phyloP scores from a whole-genome alignment of 495 filamentous ascomycete genomes.

The Aspergillus wentii region DNA sequence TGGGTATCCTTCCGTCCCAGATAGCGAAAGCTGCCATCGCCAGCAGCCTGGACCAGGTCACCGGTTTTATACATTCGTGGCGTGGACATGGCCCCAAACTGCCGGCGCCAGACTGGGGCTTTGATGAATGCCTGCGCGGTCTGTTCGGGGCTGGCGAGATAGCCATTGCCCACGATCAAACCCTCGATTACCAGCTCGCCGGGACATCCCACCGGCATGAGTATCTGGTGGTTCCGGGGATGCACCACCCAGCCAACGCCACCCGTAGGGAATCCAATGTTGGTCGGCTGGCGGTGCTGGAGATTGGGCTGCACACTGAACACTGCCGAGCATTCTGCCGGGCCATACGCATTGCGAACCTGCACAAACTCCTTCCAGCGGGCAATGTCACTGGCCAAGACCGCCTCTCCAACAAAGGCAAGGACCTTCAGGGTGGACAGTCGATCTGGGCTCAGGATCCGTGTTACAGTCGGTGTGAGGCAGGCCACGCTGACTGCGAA shows the following conservation, averaged over 20 bases:
- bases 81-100: conserved; percentile 7
- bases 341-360: conserved; percentile 30
- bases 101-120: conserved; percentile 24
- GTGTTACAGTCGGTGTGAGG: conserved; percentile 33
- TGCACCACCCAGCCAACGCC: conserved; percentile 29
- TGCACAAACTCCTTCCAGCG: conserved; percentile 13
- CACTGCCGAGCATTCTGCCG: conserved; percentile 32
- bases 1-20: conserved; percentile 65
- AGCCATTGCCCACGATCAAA: conserved; percentile 30
- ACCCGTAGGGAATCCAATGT: conserved; percentile 7
- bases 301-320: conserved; percentile 5
- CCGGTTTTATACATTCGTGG: conserved; percentile 59
- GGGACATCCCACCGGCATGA: conserved; percentile 32
- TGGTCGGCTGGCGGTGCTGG: conserved; percentile 4
- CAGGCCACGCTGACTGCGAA: conserved; percentile 26
- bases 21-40: conserved; percentile 65
- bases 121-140: conserved; percentile 41
- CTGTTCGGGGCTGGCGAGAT: conserved; percentile 26
- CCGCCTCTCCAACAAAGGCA: conserved; percentile 39
- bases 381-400: conserved; percentile 17
- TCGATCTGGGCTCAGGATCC: conserved; percentile 26
- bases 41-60: conserved; percentile 66
- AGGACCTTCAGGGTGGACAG: conserved; percentile 33
- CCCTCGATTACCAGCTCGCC: conserved; percentile 41
- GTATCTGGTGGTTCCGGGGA: conserved; percentile 20